phyloP scores from a whole-genome alignment of 164 flowering plant genomes.

The Umbellularia californica region DNA sequence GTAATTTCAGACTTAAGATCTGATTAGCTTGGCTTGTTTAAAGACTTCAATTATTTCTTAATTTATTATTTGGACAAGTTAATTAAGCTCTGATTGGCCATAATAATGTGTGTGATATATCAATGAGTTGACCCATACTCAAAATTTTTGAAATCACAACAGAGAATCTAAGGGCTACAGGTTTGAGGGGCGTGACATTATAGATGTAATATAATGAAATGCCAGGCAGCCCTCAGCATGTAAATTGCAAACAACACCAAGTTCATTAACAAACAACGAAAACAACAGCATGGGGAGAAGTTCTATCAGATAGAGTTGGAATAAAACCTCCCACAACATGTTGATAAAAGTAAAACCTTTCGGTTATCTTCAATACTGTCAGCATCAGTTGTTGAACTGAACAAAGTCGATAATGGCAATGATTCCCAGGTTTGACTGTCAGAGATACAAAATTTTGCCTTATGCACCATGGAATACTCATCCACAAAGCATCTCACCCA shows the following conservation, averaged over 20 bases:
- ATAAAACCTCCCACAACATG: slow-evolving; percentile 85
- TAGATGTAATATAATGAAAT: too few relatives aligned
- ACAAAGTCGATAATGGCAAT: slow-evolving; percentile 53
- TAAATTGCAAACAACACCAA: neutral
- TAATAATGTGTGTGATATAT: too few relatives aligned
- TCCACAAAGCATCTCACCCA: slow-evolving; percentile 78
- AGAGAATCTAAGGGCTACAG: too few relatives aligned
- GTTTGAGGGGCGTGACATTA: too few relatives aligned
- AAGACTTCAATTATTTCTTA: too few relatives aligned
- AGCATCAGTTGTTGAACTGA: slow-evolving; percentile 38
- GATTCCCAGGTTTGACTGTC: slow-evolving; percentile 90
- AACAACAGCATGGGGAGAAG: neutral
- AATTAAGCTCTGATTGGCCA: too few relatives aligned
- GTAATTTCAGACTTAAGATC: too few relatives aligned
- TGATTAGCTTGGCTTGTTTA: too few relatives aligned
- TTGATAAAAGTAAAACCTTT: slow-evolving; percentile 59
- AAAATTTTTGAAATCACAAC: too few relatives aligned
- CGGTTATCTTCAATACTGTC: slow-evolving; percentile 30
- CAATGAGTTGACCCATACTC: too few relatives aligned
- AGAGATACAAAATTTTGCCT: slow-evolving; percentile 68
- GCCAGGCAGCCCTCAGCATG: too few relatives aligned
- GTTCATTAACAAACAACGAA: slow-evolving; percentile 1
- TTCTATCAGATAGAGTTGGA: slow-evolving; percentile 6
- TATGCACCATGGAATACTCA: slow-evolving; percentile 27
- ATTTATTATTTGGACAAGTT: too few relatives aligned